Evolutionary conservation across 192 early-diverging fungal genomes (phyloP), one percentile per base, ranked within the genome.

Genomic region (Podila horticola): DNA sequence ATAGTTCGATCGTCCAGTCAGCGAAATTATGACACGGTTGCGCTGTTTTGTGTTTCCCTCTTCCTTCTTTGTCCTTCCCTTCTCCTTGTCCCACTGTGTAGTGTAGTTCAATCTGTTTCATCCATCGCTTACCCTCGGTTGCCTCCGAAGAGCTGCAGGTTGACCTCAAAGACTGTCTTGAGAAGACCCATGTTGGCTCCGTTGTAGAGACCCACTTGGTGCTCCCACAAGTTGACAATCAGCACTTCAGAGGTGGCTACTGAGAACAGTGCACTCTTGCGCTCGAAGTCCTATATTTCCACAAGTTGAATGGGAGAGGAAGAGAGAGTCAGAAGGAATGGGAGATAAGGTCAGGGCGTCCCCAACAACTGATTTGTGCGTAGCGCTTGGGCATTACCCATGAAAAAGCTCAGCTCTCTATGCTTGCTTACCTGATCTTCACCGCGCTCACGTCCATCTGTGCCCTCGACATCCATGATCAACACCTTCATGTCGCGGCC

Each of bases 91-190:
- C 38, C 38, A 45, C 4, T 15, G 41, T 15, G 9, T n/a, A 3
- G 34, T 36, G 34, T 6, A 36, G 13, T 17, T 45, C 41, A 3
- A 45, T 45, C 15, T 45, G 41, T 15, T 45, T 45, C 41, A 55
- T 12, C 52, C 20, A n/a, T 52, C 19, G 12, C 65, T 59, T 85
- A 91, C 84, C 92, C 91, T 83, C 93, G 89, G 49, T 92, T 81
- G 64, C 88, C 81, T 79, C 96, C 94, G 79, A 99, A 99, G 45
- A 99, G 89, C 83, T 99, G 95, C 74, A 99, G 81, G 76, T 99
- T 99, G 41, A 99, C 98, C 69, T 99, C 98, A 84, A 99, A 93
- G 0, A 99, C 98, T 7, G 97, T 99, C 85, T 98, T 99, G 22
- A 99, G 86, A 49, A 99, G 85, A 22, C 96, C 96, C 96, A 99